These are phyloP conservation scores for Flueggea neowawraea DNA, from an alignment of 441 rosid genomes.

Conservation along the genomic window DNA sequence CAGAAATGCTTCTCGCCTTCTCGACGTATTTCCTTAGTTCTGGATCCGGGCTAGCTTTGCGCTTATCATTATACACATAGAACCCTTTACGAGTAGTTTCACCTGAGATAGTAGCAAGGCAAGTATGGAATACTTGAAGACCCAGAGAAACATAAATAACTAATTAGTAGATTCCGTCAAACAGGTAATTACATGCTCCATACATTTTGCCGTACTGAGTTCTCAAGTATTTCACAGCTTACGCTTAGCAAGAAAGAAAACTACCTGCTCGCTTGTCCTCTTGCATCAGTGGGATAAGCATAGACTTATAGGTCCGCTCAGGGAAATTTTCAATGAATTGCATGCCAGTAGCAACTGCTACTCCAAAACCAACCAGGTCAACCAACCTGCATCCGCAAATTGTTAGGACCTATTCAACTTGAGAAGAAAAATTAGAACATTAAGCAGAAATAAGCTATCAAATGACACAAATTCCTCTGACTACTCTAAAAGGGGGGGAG, in stretches of 20 bases:
- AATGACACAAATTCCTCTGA: not conserved
- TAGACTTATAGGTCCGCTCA: conserved; percentile 80
- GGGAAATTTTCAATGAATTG: conserved; percentile 84
- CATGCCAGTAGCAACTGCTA: conserved; percentile 72
- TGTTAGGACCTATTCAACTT: too few species aligned
- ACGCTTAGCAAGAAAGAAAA: not conserved
- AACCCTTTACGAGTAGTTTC: conserved; percentile 85
- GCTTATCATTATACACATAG: conserved; percentile 76
- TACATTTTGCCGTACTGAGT: not conserved
- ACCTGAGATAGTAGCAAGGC: conserved; percentile 35
- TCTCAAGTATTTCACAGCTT: too few species aligned
- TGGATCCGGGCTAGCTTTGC: conserved; percentile 90
- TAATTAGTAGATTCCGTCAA: too few species aligned
- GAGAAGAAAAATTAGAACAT: too few species aligned
- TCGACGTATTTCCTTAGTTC: conserved; percentile 70
- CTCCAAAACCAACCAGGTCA: conserved; percentile 96
- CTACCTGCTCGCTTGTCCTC: conserved; percentile 82
- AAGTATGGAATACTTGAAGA: too few species aligned
- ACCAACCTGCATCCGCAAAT: conserved; percentile 55
- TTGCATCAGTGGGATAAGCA: conserved; percentile 84
- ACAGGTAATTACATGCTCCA: conserved; percentile 10
- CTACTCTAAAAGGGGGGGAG: not conserved
- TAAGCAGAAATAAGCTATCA: too few species aligned
- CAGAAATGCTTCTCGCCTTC: conserved; percentile 81
- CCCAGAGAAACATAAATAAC: too few species aligned